Evolutionary conservation across 2,329 filamentous ascomycete species (phyloP), one percentile per base, ranked within the genome.

Genomic region (Pseudogymnoascus sp.): DNA sequence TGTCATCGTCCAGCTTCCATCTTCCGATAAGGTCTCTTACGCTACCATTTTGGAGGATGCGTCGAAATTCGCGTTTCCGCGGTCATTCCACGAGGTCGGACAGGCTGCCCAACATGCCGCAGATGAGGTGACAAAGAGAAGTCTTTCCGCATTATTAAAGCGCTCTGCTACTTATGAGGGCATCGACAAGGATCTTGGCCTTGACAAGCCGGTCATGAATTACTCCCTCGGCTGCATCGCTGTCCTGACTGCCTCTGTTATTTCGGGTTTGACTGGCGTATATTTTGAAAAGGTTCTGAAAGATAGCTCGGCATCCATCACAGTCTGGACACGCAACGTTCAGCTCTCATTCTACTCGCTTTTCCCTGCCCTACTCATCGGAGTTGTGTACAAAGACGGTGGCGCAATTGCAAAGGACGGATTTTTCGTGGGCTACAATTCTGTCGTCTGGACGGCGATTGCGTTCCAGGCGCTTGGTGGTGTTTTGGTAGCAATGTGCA

Each of bases 361-460:
- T 1, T 93, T 97, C 70, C 91, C 93, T 0, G 90, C 93, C 0
- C 80, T 97, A 0, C 86, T 98, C 63, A 82, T 96, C 61, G 95
- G 93, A 1, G 88, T 98, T 5, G 77, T 96, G 2, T 90, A 90
- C 77, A 90, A 91, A 67, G 95, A 99, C 68, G 95, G 93, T 26
- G 85, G 87, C 65, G 88, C 89, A 41, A 92, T 99, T 67, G 83
- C 88, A 26, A 85, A 89, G 74, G 86, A 90, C 66, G 95, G 95
- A 11, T 96, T 98, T 76, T 98, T 99, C 69, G 89, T 90, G 63
- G 95, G 95, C 2, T 99, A 98, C 77, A 97, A 96, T 73, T 89
- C 85, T 81, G 82, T 93, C 19, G 93, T 98, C 2, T 97, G 93
- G 92, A 81, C 86, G 4, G 89, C 92, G 4, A 90, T 98, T 68